phyloP scores from a whole-genome alignment of 306 rosid species.

The apple (Malus domestica) region DNA sequence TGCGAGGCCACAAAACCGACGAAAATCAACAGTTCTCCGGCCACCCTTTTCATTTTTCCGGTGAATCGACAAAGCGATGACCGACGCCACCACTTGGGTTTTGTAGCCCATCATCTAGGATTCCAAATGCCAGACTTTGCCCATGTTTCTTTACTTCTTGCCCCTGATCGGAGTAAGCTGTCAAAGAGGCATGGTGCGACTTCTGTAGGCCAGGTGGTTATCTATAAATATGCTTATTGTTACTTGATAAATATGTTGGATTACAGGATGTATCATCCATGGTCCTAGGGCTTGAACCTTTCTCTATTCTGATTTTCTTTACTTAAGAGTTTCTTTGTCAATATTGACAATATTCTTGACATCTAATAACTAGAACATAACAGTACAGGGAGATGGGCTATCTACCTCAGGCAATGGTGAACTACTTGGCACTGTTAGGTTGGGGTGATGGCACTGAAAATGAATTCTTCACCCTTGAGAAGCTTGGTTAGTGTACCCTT shows the following conservation, averaged over 20 bases:
- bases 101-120: background rate
- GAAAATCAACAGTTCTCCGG: too few species aligned
- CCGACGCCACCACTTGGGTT: too few species aligned
- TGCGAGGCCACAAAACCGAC: too few species aligned
- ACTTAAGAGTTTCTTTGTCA: background rate
- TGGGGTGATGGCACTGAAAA: conserved; percentile 98
- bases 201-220: conserved; percentile 43
- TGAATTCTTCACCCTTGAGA: conserved; percentile 71
- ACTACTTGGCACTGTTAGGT: conserved; percentile 90
- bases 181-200: conserved; percentile 98
- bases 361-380: background rate
- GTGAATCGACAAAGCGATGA: too few species aligned
- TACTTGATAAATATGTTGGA: background rate
- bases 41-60: too few species aligned
- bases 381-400: conserved; percentile 99
- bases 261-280: background rate
- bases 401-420: conserved; percentile 84
- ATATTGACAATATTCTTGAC: background rate
- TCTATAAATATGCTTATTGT: background rate
- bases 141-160: conserved; percentile 91
- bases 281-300: background rate
- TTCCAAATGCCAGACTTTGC: conserved; percentile 25
- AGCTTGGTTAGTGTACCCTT: conserved; percentile 61
- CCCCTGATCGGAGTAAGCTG: conserved; percentile 92
- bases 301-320: background rate